Evolutionary conservation across 1,284 basidiomycete species (phyloP), one percentile per base, ranked within the genome.

Genomic region (Ganoderma sp.): DNA sequence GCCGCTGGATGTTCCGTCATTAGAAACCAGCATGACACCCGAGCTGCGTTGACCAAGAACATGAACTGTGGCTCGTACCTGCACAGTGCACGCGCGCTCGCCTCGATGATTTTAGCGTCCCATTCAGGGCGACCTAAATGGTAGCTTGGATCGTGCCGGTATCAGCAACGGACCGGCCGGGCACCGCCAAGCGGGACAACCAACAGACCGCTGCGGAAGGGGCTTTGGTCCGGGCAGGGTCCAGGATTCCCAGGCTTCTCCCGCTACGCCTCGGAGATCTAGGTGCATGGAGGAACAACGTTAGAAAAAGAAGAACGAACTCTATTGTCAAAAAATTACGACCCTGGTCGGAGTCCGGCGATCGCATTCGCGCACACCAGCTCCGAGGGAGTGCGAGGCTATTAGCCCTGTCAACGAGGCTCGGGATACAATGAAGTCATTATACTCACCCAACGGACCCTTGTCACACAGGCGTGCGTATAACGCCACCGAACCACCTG

Each of bases 341-440:
- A 39, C 56, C 34, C n/a, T 58, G 32, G 17, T 22, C 56, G 56
- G 34, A 8, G 2, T 43, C 37, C 22, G 58, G 4, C 41, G 22
- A 60, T 25, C 19, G 39, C 37, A 56, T 28, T 17, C 39, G n/a
- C 3, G n/a, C 25, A 39, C 28, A 39, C 58, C 37, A 12, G 58
- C 58, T 39, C 37, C 41, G 25, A 60, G 22, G 41, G 22, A 6
- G 58, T 14, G 22, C 25, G 39, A 37, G 37, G 39, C 9, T 14
- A 41, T 60, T 25, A 42, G 39, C 32, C 43, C 54, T 67, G 66
- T 67, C 66, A 67, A 61, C 28, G 61, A 63, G 56, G 42, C 61
- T 63, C 61, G 41, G 28, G 17, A 56, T n/a, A 22, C 61, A 58
- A 58, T 32, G 61, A 59, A 57, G 37, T 43, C 34, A 67, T 63